A percentile compares a stretch with the other conserved stretches of the same genome.
phyloP scores from a whole-genome alignment of 2,329 filamentous ascomycete species.

The Bipolaris cookei region DNA sequence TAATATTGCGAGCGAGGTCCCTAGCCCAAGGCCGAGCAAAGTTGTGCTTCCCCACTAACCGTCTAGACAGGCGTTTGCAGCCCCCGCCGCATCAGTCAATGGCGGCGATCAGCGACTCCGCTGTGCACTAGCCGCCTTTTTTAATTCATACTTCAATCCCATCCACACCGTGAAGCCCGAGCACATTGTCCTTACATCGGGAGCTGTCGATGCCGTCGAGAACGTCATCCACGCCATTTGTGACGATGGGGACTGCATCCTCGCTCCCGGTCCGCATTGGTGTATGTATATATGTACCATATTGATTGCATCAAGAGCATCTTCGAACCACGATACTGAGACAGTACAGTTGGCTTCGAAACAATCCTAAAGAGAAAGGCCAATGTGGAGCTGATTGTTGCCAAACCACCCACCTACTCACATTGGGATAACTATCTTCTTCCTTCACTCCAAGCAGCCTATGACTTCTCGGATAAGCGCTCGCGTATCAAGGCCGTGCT shows the following conservation, averaged over 20 bases:
- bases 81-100: conserved; percentile 18
- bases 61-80: conserved; percentile 27
- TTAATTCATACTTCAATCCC: conserved; percentile 37
- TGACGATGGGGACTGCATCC: conserved; percentile 40
- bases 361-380: conserved; percentile 26
- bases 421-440: conserved; percentile 43
- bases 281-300: conserved; percentile 23
- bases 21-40: background rate
- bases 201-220: conserved; percentile 37
- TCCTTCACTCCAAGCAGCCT: conserved; percentile 39
- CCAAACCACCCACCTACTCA: conserved; percentile 37
- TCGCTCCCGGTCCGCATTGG: conserved; percentile 43
- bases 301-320: no score
- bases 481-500: conserved; percentile 42
- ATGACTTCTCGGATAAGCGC: conserved; percentile 36
- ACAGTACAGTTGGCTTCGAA: conserved; percentile 30
- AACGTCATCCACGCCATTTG: conserved; percentile 37
- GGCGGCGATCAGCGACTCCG: conserved; percentile 30
- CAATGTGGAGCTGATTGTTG: conserved; percentile 36
- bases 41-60: conserved; percentile 1
- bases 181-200: conserved; percentile 39
- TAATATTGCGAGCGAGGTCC: conserved; percentile 29
- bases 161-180: conserved; percentile 35
- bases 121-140: conserved; percentile 35
- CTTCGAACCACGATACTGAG: background rate